Evolutionary conservation across 2,329 filamentous ascomycete genomes (phyloP), one percentile per base, ranked within the genome.

Genomic region (Colletotrichum godetiae): DNA sequence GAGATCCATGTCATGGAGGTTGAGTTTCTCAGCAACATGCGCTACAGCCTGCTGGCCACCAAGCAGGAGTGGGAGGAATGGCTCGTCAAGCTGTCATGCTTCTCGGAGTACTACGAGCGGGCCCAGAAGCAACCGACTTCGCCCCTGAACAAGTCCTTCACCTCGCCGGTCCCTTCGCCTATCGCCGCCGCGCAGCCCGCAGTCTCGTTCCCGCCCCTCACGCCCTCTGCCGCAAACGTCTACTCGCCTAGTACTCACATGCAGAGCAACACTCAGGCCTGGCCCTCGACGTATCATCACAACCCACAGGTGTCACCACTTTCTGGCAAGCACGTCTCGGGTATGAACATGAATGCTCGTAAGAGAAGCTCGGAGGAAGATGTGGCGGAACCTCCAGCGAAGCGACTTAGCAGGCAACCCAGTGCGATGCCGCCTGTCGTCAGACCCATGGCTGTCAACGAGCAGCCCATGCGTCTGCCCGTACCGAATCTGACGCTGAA

Each of bases 1-100:
- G 97, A 99, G 83, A 98, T 99, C 64, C 97, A 99, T 81, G 93
- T 98, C 57, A 99, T 99, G 97, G 97, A 99, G 82, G 97, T 99
- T n/a, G 97, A 99, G 82, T 99, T 99, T 78, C 87, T 99, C 75
- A 98, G 96, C 86, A 98, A 98, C 83, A 97, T 99, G 92, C 92
- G 96, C 79, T 99, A 98, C 84, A 95, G 94, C 78, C 87, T 99
- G 8, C 92, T 96, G 80, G 95, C 94, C 4, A 97, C 95, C 4
- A 92, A 95, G 80, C 88, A 91, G 66, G 91, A 98, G 81, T 99
- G 97, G 97, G 88, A 91, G 61, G 89, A 92, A 67, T 98, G 97
- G 97, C 92, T 98, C 78, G 86, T 88, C 74, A 95, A 95, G 81
- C 87, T 98, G 67, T 90, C 93, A 65, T 93, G 92, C 76, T 98